Evolutionary conservation across 176 grass and related monocot species (phyloP).

Genomic region (Bromus sterilis): DNA sequence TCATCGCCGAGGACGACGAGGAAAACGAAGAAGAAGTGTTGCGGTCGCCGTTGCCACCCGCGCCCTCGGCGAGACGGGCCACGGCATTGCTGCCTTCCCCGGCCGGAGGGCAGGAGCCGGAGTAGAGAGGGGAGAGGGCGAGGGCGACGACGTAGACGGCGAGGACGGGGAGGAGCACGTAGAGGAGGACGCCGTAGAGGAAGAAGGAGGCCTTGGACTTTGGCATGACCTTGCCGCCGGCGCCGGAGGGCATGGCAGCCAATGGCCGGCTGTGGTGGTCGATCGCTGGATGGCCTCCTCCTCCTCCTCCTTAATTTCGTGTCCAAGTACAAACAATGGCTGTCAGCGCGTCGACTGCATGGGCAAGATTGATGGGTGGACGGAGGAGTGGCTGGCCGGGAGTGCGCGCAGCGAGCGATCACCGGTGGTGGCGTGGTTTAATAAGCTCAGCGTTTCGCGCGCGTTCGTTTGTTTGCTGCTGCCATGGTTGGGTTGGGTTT

Average conservation of each 20-base stretch:
- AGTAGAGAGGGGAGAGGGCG: not conserved
- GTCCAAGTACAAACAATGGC: not conserved
- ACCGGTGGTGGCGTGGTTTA: not conserved
- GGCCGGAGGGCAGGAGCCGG: not conserved
- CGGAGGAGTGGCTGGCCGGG: not conserved
- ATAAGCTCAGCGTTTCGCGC: not conserved
- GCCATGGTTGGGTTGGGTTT: not conserved
- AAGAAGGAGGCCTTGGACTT: conserved; percentile 17
- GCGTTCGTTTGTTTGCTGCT: not conserved
- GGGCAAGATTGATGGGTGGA: not conserved
- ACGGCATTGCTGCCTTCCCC: not conserved
- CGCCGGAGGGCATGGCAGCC: conserved; percentile 5
- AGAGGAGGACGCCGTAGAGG: conserved; percentile 1
- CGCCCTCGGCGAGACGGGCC: not conserved
- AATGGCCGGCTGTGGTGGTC: no score
- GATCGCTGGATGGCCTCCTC: not conserved
- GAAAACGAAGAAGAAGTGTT: not conserved
- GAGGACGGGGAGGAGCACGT: not conserved
- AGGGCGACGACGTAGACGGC: not conserved
- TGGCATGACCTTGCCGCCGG: not conserved
- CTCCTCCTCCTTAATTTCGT: not conserved
- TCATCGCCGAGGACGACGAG: not conserved
- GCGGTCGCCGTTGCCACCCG: not conserved
- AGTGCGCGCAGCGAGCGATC: not conserved
- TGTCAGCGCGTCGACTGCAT: not conserved